These are phyloP conservation scores for Trichophyton equinum DNA, from an alignment of 2,329 filamentous ascomycete species.

Conservation along the genomic window DNA sequence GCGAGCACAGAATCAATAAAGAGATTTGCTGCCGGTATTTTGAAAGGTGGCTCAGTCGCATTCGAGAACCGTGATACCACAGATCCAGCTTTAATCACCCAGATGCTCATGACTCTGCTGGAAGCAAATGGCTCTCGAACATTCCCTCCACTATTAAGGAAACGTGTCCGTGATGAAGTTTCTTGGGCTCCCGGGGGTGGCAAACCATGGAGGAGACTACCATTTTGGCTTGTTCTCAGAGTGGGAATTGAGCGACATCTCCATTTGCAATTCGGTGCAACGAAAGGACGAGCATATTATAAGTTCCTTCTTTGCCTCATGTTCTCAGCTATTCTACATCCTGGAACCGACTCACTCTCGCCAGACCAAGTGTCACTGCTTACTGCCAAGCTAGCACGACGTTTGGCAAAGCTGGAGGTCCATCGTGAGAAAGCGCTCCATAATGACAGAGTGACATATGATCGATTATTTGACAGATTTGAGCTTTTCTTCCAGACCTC, in stretches of 20 bases:
- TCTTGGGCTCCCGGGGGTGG: conserved; percentile 34
- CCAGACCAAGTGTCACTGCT: conserved; percentile 32
- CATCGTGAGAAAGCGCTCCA: conserved; percentile 21
- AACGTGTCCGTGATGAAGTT: conserved; percentile 53
- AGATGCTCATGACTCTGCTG: conserved; percentile 49
- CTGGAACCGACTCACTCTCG: conserved; percentile 18
- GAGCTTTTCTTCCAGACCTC: conserved; percentile 19
- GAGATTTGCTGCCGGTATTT: conserved; percentile 39
- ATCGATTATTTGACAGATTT: conserved; percentile 20
- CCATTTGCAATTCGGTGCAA: conserved; percentile 11
- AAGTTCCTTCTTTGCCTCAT: conserved; percentile 45
- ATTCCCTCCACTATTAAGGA: conserved; percentile 34
- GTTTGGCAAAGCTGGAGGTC: conserved; percentile 45
- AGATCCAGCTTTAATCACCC: conserved; percentile 45
- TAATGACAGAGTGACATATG: conserved; percentile 13
- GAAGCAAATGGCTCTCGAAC: conserved; percentile 39
- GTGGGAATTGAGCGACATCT: conserved; percentile 46
- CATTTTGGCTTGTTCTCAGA: conserved; percentile 51
- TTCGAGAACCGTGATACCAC: conserved; percentile 47
- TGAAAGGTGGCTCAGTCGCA: conserved; percentile 40
- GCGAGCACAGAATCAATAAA: conserved; percentile 43
- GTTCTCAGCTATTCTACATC: conserved; percentile 36
- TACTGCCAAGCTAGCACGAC: conserved; percentile 43
- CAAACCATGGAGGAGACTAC: conserved; percentile 49
- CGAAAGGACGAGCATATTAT: conserved; percentile 40